Percentiles rank a stretch among this genome's conserved stretches.
These are phyloP conservation scores for Acanthamoeba lenticulata DNA, from an alignment of 208 protist genomes.

Conservation along the genomic window DNA sequence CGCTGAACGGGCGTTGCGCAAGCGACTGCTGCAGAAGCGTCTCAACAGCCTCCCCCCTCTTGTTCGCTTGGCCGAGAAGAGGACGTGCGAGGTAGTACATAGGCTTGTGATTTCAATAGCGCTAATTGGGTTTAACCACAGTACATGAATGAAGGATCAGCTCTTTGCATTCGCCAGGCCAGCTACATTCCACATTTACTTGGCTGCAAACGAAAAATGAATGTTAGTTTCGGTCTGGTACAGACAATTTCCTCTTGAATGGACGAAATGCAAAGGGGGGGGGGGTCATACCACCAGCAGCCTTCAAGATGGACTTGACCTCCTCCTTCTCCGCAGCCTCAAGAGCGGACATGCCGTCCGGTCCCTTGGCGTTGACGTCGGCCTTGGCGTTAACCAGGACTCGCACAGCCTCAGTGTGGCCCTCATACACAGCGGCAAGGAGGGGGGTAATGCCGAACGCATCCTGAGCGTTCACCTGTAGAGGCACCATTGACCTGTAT, in stretches of 20 bases:
- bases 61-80: too few species aligned
- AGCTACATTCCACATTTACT: background rate
- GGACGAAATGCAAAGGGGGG: background rate
- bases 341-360: slow-evolving; percentile 70
- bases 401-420: slow-evolving; percentile 58
- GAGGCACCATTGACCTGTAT: background rate
- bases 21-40: too few species aligned
- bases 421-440: slow-evolving; percentile 75
- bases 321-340: slow-evolving; percentile 71
- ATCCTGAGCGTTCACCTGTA: slow-evolving; percentile 63
- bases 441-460: slow-evolving; percentile 78
- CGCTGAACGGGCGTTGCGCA: too few species aligned
- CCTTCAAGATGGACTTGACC: slow-evolving; percentile 65
- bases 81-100: too few species aligned
- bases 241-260: background rate
- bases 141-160: background rate
- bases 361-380: slow-evolving; percentile 44
- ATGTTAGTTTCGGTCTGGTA: background rate
- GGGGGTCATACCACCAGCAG: background rate
- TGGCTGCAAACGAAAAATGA: background rate
- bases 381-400: slow-evolving; percentile 70
- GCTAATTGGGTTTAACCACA: too few species aligned
- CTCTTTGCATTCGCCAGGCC: background rate
- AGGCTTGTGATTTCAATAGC: too few species aligned
- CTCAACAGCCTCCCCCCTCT: too few species aligned